phyloP scores from a whole-genome alignment of 2,329 filamentous ascomycete genomes.

The Cladosporium sp. region DNA sequence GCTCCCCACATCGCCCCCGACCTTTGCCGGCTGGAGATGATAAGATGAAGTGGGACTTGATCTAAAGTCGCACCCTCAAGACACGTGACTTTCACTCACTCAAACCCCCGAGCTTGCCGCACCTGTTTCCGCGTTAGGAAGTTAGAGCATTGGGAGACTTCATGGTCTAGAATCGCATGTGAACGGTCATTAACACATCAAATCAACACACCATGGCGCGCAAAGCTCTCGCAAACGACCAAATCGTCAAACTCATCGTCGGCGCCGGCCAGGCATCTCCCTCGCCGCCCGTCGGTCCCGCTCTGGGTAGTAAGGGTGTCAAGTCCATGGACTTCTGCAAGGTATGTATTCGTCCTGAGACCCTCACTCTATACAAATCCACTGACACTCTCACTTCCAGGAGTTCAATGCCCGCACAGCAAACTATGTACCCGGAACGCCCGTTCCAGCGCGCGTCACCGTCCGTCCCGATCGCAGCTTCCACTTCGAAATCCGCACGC shows the following conservation, averaged over 20 bases:
- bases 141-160: conserved; percentile 11
- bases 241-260: conserved; percentile 95
- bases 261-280: conserved; percentile 92
- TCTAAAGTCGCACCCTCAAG: too few species aligned
- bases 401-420: conserved; percentile 96
- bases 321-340: conserved; percentile 99
- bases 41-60: background rate
- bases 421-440: conserved; percentile 75
- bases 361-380: conserved; percentile 10
- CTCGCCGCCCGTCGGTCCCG: conserved; percentile 92
- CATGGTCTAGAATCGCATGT: conserved; percentile 2
- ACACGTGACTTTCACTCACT: background rate
- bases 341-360: conserved; percentile 47
- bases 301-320: conserved; percentile 92
- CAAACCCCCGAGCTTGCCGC: conserved; percentile 1
- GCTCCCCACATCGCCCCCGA: background rate
- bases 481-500: conserved; percentile 86
- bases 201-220: conserved; percentile 42
- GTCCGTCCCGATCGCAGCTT: conserved; percentile 93
- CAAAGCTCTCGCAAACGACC: conserved; percentile 53
- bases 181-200: background rate
- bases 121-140: conserved; percentile 4
- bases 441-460: conserved; percentile 83
- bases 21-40: background rate
- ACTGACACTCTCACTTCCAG: conserved; percentile 42